Evolutionary conservation across 139 green algal genomes (phyloP).

Genomic region (Diplosphaera chodatii): DNA sequence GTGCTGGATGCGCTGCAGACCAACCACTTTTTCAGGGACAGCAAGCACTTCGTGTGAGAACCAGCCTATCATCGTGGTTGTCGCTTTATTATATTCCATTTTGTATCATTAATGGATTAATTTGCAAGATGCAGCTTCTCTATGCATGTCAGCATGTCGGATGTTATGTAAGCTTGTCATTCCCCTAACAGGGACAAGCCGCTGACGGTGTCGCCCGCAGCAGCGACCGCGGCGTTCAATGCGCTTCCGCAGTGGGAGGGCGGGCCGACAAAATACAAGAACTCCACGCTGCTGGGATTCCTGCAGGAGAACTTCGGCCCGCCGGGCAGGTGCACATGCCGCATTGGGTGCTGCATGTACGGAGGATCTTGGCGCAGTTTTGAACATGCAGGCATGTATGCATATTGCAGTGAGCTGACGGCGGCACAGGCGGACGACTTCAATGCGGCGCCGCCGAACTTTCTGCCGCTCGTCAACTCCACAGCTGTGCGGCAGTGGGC

Average conservation of each 20-base stretch:
- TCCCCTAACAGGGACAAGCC: conserved; percentile 37
- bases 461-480: conserved; percentile 21
- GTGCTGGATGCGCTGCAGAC: neutral
- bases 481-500: conserved; percentile 17
- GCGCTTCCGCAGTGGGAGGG: neutral
- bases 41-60: neutral
- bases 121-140: too few relatives aligned
- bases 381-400: too few relatives aligned
- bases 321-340: neutral
- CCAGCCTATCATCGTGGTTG: too few relatives aligned
- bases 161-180: too few relatives aligned
- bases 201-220: conserved; percentile 1
- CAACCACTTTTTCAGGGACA: neutral
- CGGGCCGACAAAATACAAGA: neutral
- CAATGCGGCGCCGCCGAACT: conserved; percentile 8
- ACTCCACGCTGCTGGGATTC: conserved; percentile 4
- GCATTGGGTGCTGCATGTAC: too few relatives aligned
- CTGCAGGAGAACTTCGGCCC: conserved; percentile 11
- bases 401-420: conserved; percentile 21
- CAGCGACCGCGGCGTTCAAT: conserved; percentile 10
- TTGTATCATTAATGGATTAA: too few relatives aligned
- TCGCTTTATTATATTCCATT: too few relatives aligned
- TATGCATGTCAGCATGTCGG: too few relatives aligned
- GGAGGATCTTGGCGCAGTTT: too few relatives aligned
- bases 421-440: conserved; percentile 7